Evolutionary conservation across 2,329 filamentous ascomycete species (phyloP).

Genomic region (Calonectria pseudoreteaudii): DNA sequence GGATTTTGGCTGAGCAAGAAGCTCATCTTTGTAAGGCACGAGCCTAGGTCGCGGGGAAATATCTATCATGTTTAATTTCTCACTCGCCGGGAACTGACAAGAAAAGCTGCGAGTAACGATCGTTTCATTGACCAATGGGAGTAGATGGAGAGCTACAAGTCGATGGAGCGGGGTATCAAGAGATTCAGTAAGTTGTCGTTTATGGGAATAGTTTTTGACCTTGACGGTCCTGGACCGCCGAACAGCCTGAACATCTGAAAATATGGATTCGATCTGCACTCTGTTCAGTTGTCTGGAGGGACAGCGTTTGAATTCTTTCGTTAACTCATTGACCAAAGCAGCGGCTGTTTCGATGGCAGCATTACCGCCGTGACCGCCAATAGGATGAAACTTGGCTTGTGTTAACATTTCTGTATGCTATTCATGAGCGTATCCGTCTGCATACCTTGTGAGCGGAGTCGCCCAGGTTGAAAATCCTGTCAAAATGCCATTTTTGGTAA

Average conservation of each 20-base stretch:
- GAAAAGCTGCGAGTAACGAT: constrained; percentile 13
- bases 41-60: neutral
- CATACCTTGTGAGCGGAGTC: constrained; percentile 56
- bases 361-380: constrained; percentile 24
- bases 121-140: neutral
- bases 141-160: neutral
- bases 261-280: neutral
- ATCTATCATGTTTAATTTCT: constrained; percentile 13
- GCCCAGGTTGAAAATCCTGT: constrained; percentile 53
- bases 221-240: neutral
- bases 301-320: neutral
- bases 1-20: neutral
- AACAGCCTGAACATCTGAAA: neutral
- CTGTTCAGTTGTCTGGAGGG: neutral
- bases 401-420: neutral
- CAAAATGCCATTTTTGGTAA: constrained; percentile 53
- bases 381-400: constrained; percentile 6
- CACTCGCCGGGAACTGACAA: neutral
- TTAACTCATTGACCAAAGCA: constrained; percentile 6
- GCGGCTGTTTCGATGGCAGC: constrained; percentile 25
- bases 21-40: constrained; percentile 3
- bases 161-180: neutral
- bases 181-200: constrained; percentile 15
- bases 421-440: too few species aligned
- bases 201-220: constrained; percentile 10